phyloP scores from a whole-genome alignment of 2,329 filamentous ascomycete species.

The Atkinsonella hypoxylon region DNA sequence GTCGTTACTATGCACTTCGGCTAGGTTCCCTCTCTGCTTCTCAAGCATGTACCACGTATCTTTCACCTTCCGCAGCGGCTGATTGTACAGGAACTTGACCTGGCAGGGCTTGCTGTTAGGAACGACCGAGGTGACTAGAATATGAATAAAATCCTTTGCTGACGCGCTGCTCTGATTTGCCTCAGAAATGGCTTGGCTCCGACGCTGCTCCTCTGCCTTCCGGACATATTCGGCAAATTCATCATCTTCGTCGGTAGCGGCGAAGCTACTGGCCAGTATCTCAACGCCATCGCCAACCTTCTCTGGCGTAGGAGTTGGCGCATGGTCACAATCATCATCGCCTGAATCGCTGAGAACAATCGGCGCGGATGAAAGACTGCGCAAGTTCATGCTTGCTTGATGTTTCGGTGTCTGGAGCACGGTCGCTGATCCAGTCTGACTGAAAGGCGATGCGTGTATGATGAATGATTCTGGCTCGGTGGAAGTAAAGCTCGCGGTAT shows the following conservation, averaged over 20 bases:
- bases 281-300: constrained; percentile 14
- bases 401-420: background rate
- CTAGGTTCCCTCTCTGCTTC: constrained; percentile 23
- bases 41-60: constrained; percentile 59
- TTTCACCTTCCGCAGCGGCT: constrained; percentile 54
- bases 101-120: constrained; percentile 42
- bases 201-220: constrained; percentile 24
- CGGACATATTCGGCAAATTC: constrained; percentile 34
- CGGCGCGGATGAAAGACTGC: constrained; percentile 3
- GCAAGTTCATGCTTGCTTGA: background rate
- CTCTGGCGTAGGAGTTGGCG: constrained; percentile 1
- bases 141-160: constrained; percentile 16
- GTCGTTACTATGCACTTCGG: constrained; percentile 30
- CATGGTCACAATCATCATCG: constrained; percentile 11
- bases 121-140: constrained; percentile 50
- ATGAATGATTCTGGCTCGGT: constrained; percentile 9
- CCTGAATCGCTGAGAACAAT: constrained; percentile 23
- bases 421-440: constrained; percentile 5
- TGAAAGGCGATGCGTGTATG: constrained; percentile 6
- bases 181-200: constrained; percentile 13
- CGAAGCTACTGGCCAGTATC: constrained; percentile 13
- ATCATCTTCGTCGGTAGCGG: constrained; percentile 23
- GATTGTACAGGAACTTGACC: constrained; percentile 53
- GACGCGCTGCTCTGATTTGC: constrained; percentile 8
- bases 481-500: constrained; percentile 5